These are phyloP conservation scores for Aureobasidium sp. DNA, from an alignment of 2,329 filamentous ascomycete species.

Conservation along the genomic window DNA sequence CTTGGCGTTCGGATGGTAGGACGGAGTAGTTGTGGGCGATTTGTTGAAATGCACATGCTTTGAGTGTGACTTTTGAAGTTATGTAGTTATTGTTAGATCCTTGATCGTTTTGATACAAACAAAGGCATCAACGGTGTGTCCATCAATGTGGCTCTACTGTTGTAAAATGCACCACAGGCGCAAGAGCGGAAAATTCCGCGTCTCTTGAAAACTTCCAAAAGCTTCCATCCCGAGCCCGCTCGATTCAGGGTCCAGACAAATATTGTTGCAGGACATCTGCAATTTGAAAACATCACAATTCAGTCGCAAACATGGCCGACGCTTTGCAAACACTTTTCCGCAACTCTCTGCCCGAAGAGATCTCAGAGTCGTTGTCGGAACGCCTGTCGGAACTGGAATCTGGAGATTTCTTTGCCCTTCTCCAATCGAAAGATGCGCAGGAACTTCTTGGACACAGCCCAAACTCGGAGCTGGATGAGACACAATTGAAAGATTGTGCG, in stretches of 20 bases:
- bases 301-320: conserved; percentile 24
- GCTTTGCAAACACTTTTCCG: conserved; percentile 36
- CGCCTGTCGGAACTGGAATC: conserved; percentile 35
- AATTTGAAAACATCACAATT: neutral
- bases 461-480: conserved; percentile 27
- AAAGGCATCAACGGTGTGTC: neutral
- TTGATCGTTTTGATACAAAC: neutral
- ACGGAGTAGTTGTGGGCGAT: neutral
- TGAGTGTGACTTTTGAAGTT: neutral
- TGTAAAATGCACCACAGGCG: neutral
- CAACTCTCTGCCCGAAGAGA: conserved; percentile 35
- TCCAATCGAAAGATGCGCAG: conserved; percentile 34
- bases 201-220: neutral
- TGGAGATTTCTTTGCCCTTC: conserved; percentile 36
- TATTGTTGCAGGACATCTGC: neutral
- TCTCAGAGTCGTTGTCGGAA: conserved; percentile 32
- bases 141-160: neutral
- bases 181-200: neutral
- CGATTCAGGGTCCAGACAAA: conserved; percentile 9
- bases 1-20: neutral
- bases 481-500: conserved; percentile 29
- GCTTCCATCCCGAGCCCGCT: neutral
- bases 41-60: neutral
- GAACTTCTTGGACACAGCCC: conserved; percentile 35
- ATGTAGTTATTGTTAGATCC: neutral